Evolutionary conservation across 257 asterid species (phyloP).

Genomic region (Solanum piurae): DNA sequence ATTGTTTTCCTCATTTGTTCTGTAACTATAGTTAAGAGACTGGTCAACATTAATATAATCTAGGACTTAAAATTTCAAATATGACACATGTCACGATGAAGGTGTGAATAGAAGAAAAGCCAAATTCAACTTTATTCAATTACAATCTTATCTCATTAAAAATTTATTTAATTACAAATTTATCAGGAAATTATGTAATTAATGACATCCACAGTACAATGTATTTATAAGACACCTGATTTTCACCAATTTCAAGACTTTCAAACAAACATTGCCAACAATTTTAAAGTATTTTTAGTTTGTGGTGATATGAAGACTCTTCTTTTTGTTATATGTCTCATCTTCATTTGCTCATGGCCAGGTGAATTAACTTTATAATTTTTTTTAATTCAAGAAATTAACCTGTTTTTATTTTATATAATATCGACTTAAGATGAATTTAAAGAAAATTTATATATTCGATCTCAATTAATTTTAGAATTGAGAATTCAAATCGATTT

Average conservation of each 20-base stretch:
- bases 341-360: background rate
- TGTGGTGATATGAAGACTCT: background rate
- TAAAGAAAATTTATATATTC: background rate
- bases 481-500: background rate
- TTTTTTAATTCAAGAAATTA: background rate
- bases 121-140: background rate
- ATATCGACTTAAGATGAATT: background rate
- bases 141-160: background rate
- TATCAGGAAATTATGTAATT: background rate
- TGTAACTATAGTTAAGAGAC: background rate
- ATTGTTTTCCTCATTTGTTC: background rate
- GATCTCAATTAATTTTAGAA: background rate
- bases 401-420: background rate
- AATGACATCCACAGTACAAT: background rate
- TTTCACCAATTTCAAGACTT: background rate
- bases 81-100: no score
- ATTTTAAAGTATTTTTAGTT: background rate
- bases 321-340: background rate
- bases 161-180: background rate
- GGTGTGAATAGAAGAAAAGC: no score
- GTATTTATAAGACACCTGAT: background rate
- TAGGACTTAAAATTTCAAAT: background rate
- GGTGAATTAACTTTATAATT: background rate
- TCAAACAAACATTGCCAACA: background rate
- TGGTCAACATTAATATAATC: no score